Evolutionary conservation across 2,329 filamentous ascomycete species (phyloP).

Genomic region (Aspergillus brasiliensis): DNA sequence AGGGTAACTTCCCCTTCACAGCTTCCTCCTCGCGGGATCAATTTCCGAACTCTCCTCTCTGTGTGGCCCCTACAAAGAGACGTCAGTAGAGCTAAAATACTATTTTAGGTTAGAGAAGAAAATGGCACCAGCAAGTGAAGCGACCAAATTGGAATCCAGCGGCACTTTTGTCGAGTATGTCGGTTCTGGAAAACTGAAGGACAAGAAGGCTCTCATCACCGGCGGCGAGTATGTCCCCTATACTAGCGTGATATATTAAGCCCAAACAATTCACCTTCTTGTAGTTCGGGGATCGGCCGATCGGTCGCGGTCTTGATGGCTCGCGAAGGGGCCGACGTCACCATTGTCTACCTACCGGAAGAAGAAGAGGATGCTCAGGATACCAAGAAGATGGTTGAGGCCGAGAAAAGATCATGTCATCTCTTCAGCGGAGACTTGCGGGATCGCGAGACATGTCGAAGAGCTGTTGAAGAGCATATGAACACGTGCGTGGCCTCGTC

Average conservation of each 20-base stretch:
- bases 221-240: constrained; percentile 54
- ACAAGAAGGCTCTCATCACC: constrained; percentile 57
- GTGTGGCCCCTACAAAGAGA: neutral
- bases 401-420: constrained; percentile 52
- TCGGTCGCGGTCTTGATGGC: constrained; percentile 59
- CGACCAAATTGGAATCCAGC: constrained; percentile 35
- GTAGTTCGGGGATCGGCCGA: constrained; percentile 58
- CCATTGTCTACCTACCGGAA: constrained; percentile 58
- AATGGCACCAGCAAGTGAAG: constrained; percentile 35
- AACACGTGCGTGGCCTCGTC: constrained; percentile 39
- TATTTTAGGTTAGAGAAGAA: constrained; percentile 9
- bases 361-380: constrained; percentile 60
- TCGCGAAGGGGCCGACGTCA: constrained; percentile 59
- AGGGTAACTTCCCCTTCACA: constrained; percentile 22
- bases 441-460: constrained; percentile 53
- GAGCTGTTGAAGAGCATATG: constrained; percentile 57
- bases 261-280: neutral
- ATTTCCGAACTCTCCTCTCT: neutral
- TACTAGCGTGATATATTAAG: neutral
- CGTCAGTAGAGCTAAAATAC: neutral
- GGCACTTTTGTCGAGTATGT: constrained; percentile 39
- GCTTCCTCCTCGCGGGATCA: too few relatives aligned
- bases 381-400: constrained; percentile 56
- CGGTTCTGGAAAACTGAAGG: constrained; percentile 54
- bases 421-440: constrained; percentile 54